Base-by-base conservation (phyloP, 495 filamentous ascomycete species). In the Aspergillus sclerotiicarbonarius region DNA sequence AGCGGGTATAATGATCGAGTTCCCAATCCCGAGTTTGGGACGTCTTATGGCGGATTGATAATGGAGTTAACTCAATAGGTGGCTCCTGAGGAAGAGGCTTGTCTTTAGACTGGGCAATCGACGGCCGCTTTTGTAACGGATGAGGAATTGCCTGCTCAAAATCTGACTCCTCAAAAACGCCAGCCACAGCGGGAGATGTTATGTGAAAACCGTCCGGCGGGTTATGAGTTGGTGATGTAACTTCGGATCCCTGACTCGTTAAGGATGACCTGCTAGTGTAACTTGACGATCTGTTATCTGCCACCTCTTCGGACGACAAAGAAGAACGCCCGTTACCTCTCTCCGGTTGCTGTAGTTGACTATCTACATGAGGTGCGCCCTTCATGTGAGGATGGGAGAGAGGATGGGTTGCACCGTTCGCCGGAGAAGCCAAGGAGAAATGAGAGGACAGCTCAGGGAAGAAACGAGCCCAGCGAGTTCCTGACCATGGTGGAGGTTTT, bases 21-120 rank as follows among this genome's bases (percentile, higher is more conserved):
- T n/a, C 39, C 30, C 12, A 37, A 30, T 53, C 55, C 13, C 15
- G 35, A 32, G 30, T 54, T 15, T 44, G 16, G 6, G 43, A 41
- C 29, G 25, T 54, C 21, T 57, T 57, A 29, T 59, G 64, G 29
- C 68, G 65, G 13, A 74, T 53, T 4, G 62, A 61, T 4, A 74
- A 61, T 9, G 76, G 72, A 6, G 66, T 64, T 54, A 75, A 59
- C 49, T 62, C 62, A 46, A 65, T 60, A 0, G 66, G 62, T 29
- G 80, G 79, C 16, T 75, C 76, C 18, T 68, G 68, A 6, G 80
- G 79, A n/a, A 81, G 63, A n/a, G 79, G 76, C 45, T 80, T 81
- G 19, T 80, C 77, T 50, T 68, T 73, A 20, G 69, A 25, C 21
- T 74, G 62, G 12, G 63, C 56, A 56, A 64, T 51, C 1, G 69